Evolutionary conservation across 192 early-diverging fungal species (phyloP).

Genomic region (Coemansia sp.): DNA sequence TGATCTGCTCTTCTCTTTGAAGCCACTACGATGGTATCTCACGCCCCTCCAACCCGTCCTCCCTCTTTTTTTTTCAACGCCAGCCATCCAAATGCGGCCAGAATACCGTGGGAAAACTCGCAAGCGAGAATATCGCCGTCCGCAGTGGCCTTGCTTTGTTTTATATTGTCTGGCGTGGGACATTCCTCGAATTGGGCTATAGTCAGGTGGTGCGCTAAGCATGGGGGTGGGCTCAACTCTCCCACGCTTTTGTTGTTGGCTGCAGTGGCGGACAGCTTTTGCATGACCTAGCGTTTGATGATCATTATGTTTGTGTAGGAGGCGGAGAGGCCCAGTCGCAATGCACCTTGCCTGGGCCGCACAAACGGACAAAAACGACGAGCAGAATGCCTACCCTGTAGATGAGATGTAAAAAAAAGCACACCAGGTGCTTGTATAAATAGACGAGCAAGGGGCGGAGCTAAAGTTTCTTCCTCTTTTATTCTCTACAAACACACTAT

Average conservation of each 20-base stretch:
- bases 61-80: neutral
- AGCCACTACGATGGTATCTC: neutral
- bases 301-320: neutral
- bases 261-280: constrained; percentile 4
- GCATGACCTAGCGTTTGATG: constrained; percentile 5
- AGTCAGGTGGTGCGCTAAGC: constrained; percentile 4
- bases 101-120: neutral
- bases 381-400: neutral
- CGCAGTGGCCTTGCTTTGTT: neutral
- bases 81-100: neutral
- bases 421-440: neutral
- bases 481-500: neutral
- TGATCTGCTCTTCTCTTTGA: too few relatives aligned
- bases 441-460: neutral
- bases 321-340: neutral
- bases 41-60: neutral
- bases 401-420: neutral
- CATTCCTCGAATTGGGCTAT: neutral
- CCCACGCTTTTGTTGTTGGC: constrained; percentile 26
- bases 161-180: neutral
- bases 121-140: neutral
- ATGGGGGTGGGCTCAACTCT: constrained; percentile 19
- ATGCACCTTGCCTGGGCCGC: neutral
- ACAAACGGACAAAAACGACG: neutral
- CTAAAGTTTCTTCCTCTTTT: neutral